A percentile compares a stretch with the other conserved stretches of the same genome.
These are phyloP conservation scores for Trichophyton simii DNA, from an alignment of 2,329 filamentous ascomycete species.

Conservation along the genomic window DNA sequence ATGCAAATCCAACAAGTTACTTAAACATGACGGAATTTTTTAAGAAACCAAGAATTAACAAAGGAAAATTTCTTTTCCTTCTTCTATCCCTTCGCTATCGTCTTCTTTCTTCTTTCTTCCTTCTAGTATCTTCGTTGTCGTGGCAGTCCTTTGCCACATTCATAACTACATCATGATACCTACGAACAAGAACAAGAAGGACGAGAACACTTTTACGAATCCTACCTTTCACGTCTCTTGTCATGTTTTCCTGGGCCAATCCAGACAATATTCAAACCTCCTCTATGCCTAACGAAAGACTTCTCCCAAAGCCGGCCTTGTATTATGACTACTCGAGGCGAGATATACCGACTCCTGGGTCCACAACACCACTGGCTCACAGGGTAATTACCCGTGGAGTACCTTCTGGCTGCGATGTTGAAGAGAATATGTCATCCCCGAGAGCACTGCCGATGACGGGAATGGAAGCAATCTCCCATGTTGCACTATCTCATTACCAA, in stretches of 20 bases:
- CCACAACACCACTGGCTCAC: slow-evolving; percentile 29
- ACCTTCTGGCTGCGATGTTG: not conserved
- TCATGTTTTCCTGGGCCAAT: not conserved
- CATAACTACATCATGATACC: slow-evolving; percentile 2
- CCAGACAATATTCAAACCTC: not conserved
- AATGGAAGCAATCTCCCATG: not conserved
- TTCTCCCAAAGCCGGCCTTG: slow-evolving; percentile 34
- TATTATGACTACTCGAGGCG: slow-evolving; percentile 28
- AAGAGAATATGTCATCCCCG: not conserved
- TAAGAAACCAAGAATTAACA: slow-evolving; percentile 7
- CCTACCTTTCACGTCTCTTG: not conserved
- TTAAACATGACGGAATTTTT: slow-evolving; percentile 16
- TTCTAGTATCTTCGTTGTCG: not conserved
- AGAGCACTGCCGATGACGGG: not conserved
- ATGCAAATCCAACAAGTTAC: slow-evolving; percentile 12
- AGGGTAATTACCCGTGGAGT: slow-evolving; percentile 27
- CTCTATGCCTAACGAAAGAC: slow-evolving; percentile 37
- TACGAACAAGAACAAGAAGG: not conserved
- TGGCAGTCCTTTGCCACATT: not conserved
- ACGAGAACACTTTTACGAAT: slow-evolving; percentile 1
- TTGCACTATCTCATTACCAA: not conserved
- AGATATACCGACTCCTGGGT: slow-evolving; percentile 22
- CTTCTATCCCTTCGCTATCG: slow-evolving; percentile 5
- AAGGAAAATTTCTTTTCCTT: slow-evolving; percentile 7
- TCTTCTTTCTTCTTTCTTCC: slow-evolving; percentile 7